Evolutionary conservation across 345 rosid species (phyloP), one percentile per base, ranked within the genome.

Genomic region (Cardiospermum halicacabum): DNA sequence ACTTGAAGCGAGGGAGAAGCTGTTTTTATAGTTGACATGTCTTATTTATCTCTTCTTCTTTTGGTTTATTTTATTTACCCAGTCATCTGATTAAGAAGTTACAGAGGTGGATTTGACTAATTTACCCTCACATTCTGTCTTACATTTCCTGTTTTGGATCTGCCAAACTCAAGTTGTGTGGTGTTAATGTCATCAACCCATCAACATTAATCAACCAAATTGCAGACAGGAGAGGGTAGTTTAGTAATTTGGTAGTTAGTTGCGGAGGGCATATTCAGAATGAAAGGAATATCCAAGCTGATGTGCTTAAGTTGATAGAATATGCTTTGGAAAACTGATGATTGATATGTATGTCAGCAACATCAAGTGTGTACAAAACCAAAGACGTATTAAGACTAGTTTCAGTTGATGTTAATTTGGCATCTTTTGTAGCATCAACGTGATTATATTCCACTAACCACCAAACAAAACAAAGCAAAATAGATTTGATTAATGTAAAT

Each of bases 281-380:
- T 71, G 69, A 16, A n/a, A 45, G 64, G 81, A 74, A 76, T 76
- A 76, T 81, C 68, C 85, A 10, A 2, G 26, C 53, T 62, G 65
- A 15, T 3, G 75, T 67, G 67, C 70, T 64, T 0, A n/a, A n/a
- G 27, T 28, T 18, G 49, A 7, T 19, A 56, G 85, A 76, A 81
- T 76, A 81, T 81, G 81, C 85, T 69, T 50, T 10, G 24, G 32
- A 61, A 27, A 34, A 5, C 27, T 2, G 47, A 51, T 71, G 64
- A 73, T 72, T 64, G 54, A n/a, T n/a, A n/a, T n/a, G n/a, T 15
- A 2, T 30, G 34, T 21, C 18, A 7, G n/a, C n/a, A n/a, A n/a
- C n/a, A n/a, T n/a, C 19, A 68, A 51, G 26, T 40, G 26, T 40
- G n/a, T n/a, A 28, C 18, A 48, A 13, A 7, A 22, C 15, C 31